Evolutionary conservation across 805 yeast species (phyloP), one percentile per base, ranked within the genome.

Genomic region (Sugiyamaella chiloensis): DNA sequence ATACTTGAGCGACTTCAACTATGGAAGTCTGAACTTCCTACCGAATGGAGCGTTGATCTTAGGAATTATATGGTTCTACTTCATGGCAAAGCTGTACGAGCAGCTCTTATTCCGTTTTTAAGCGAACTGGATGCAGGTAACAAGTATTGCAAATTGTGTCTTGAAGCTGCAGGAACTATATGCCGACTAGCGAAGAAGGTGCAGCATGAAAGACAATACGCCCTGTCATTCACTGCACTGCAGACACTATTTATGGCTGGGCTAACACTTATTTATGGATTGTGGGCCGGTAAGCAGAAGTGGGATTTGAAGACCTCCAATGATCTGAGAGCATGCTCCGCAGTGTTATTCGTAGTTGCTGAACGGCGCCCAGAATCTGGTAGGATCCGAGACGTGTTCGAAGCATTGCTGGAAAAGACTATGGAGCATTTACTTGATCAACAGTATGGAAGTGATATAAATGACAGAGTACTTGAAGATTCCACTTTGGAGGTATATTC

Each of bases 211-310:
- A 37, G 49, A 3, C 12, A 34, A 9, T 46, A 46, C 24, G 49
- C 40, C 3, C 49, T 39, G 20, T 46, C 49, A 2, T 46, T 39
- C 23, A 24, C 31, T 30, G 44, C 49, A 4, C 34, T 46, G 7
- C 49, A 46, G 35, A 46, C 49, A 4, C 34, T 46, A 2, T 46
- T 46, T 31, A 41, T 46, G 46, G 35, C 49, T 3, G 49, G 49
- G 6, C 23, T 46, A 8, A 46, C 49, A 11, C 32, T 46, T 6
- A 30, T 46, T 3, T 46, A 46, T 21, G 49, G 49, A 2, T 34
- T 47, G n/a, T 47, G 50, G 50, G 42, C 50, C 12, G 42, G 39
- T 14, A 47, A 47, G 42, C 41, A 20, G 5, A 26, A 19, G 14
- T 47, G 49, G 49, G 44, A 46, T 23, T 11, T 24, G 7, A 14